Evolutionary conservation across 768 basidiomycete genomes (phyloP).

Genomic region (Stropharia rugosoannulata): DNA sequence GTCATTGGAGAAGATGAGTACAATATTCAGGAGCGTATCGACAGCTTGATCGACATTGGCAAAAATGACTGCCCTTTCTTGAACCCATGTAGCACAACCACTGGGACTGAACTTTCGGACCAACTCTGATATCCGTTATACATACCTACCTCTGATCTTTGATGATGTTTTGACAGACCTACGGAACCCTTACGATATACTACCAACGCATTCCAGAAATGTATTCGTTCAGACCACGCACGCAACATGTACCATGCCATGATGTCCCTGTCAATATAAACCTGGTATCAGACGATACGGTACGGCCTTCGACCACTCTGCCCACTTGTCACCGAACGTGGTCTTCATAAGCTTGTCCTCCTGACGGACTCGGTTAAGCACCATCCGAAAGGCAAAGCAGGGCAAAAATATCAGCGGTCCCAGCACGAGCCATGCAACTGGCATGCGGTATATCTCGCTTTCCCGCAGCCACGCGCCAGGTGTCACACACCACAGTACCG

Average conservation of each 20-base stretch:
- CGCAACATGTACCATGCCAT: no score
- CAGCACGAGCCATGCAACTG: neutral
- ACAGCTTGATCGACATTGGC: conserved; percentile 17
- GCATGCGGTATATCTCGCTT: conserved; percentile 1
- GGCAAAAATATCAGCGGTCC: neutral
- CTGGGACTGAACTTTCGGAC: no score
- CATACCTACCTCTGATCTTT: no score
- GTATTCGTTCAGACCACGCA: no score
- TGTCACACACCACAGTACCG: neutral
- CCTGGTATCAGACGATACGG: conserved; percentile 6
- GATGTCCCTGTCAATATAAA: neutral
- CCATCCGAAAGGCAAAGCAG: neutral
- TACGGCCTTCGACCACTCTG: conserved; percentile 6
- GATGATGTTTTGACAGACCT: no score
- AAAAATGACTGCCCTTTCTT: conserved; percentile 16
- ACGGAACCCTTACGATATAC: no score
- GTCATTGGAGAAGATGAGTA: conserved; percentile 22
- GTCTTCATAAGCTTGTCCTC: conserved; percentile 6
- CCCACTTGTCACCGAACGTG: conserved; percentile 8
- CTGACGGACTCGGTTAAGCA: neutral
- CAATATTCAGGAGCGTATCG: conserved; percentile 16
- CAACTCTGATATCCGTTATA: no score
- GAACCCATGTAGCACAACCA: neutral
- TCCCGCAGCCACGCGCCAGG: conserved; percentile 10
- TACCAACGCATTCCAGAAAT: no score